Evolutionary conservation across 805 yeast species (phyloP), one percentile per base, ranked within the genome.

Genomic region (Candida railenensis): DNA sequence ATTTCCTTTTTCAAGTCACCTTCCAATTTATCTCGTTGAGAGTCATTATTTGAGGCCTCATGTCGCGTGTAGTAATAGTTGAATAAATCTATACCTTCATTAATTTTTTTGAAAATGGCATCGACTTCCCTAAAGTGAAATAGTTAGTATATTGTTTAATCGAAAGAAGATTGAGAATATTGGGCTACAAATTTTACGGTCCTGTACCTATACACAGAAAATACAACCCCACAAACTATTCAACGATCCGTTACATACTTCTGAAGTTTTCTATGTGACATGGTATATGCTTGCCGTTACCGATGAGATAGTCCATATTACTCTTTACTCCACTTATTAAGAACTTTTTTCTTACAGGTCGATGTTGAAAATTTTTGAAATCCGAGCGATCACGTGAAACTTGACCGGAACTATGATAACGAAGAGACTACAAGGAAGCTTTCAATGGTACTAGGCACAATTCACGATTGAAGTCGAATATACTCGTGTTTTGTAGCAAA

Each of bases 1-100:
- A 73, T 72, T 52, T 73, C 77, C 50, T 72, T 70, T 56, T 73
- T 73, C 50, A 73, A 58, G 48, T 73, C 77, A 32, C 64, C 63
- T 48, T 72, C 77, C 40, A 73, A 59, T 54, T 73, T 73, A 44
- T 68, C 73, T 56, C 72, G 67, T 49, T 73, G 77, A 47, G 73
- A 66, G 47, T 72, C 76, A 48, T 66, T 66, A 49, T 64, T 62
- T 22, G 56, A 62, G 47, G 60, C 66, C 48, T 72, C 75, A 43
- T 71, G 73, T 34, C 77, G 61, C n/a, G 70, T 66, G 53, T 62
- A 69, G 54, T 73, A 72, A 51, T 73, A 72, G 49, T 72, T 71
- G 56, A 73, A 73, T 36, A 67, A 67, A 49, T 72, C 74, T 48
- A 73, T 59, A 15, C 77, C 77, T 49, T 73, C 77, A 48, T 65